Evolutionary conservation across 768 basidiomycete species (phyloP), one percentile per base, ranked within the genome.

Genomic region (Ephemerocybe angulata): DNA sequence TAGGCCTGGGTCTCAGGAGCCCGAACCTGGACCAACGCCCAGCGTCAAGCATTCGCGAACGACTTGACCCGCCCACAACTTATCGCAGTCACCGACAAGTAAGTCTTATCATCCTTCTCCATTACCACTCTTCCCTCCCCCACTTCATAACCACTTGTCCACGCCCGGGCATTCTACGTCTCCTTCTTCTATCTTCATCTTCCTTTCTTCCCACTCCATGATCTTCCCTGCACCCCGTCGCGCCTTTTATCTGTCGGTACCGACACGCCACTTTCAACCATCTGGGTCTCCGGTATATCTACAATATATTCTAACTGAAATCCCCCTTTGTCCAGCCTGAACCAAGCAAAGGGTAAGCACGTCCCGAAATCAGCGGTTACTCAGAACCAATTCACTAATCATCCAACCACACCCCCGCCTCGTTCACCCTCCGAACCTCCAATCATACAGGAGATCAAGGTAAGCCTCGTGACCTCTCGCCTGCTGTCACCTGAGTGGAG

Each of bases 1-100:
- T 37, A 78, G 74, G 82, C 82, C 0, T 83, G 82, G 82, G 58
- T 82, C 0, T 81, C 80, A 7, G 82, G 82, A 21, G 82, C 82
- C 13, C 69, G 77, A 8, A 54, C 60, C 38, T 84, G 82, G 82
- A 79, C 80, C 13, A 62, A 59, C 33, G 77, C 75, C 1, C 75
- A 77, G 56, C 74, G 82, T 28, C 74, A 82, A 57, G 69, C 76
- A 0, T 79, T 76, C 52, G 81, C 82, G 10, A 84, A 83, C 59
- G 82, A 84, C 52, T 63, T 84, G 42, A 77, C 74, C 1, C 72
- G 80, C 24, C 82, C 82, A 5, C 81, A 83, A 64, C 70, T 84
- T 3, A 65, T 81, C 28, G 80, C 80, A 38, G 73, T 82, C 35
- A 76, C 79, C 4, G 70, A 70, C 54, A 61, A 64, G 74, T 73